phyloP scores from a whole-genome alignment of 2,329 filamentous ascomycete species.

The Coniochaeta sp. region DNA sequence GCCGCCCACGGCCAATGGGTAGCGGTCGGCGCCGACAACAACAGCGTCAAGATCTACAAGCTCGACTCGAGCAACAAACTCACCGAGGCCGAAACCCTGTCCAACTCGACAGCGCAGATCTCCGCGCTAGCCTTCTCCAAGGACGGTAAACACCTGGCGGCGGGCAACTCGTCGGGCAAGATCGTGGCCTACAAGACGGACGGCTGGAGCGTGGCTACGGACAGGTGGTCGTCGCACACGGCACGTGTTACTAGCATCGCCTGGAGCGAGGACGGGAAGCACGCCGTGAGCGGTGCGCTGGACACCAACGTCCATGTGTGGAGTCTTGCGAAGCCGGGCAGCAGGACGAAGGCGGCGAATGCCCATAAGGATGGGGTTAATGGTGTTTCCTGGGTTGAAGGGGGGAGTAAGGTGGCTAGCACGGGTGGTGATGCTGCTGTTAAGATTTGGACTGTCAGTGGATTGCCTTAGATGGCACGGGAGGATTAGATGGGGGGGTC shows the following conservation, averaged over 20 bases:
- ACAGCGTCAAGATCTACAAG: slow-evolving; percentile 68
- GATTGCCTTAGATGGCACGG: slow-evolving; percentile 39
- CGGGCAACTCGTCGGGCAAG: slow-evolving; percentile 78
- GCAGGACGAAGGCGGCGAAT: slow-evolving; percentile 75
- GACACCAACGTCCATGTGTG: slow-evolving; percentile 93
- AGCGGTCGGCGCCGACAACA: slow-evolving; percentile 69
- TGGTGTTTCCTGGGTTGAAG: slow-evolving; percentile 70
- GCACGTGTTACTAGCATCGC: slow-evolving; percentile 51
- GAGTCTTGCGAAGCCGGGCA: slow-evolving; percentile 78
- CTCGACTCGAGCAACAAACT: slow-evolving; percentile 51
- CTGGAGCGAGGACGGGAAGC: slow-evolving; percentile 73
- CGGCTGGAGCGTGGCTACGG: slow-evolving; percentile 66
- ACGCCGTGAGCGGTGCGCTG: slow-evolving; percentile 75
- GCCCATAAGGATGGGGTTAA: slow-evolving; percentile 96
- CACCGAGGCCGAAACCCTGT: slow-evolving; percentile 48
- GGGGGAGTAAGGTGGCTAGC: slow-evolving; percentile 61
- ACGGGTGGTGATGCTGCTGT: slow-evolving; percentile 82
- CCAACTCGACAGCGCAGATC: slow-evolving; percentile 63
- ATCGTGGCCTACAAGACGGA: slow-evolving; percentile 71
- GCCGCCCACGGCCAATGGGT: slow-evolving; percentile 61
- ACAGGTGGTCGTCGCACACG: slow-evolving; percentile 59
- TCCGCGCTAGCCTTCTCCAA: slow-evolving; percentile 79
- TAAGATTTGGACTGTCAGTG: slow-evolving; percentile 74
- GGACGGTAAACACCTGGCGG: slow-evolving; percentile 70
- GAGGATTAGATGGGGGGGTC: too few species aligned